Base-by-base conservation (phyloP, 768 basidiomycete genomes). In the Melanogaster broomeanus region DNA sequence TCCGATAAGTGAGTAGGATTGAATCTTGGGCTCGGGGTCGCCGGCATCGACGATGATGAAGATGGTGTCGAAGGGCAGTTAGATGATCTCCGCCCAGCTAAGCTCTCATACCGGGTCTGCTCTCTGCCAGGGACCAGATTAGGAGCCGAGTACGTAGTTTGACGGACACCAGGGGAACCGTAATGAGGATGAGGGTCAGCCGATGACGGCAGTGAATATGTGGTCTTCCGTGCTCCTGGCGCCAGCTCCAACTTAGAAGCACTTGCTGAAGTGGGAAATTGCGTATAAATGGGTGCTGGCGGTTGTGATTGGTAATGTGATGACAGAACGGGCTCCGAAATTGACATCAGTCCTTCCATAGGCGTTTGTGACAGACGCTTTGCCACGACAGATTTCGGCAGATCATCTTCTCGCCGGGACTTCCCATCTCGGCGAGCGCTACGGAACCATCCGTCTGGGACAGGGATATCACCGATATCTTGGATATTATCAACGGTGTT, bases 361-460 rank as follows among this genome's bases (percentile, higher is more conserved):
- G 61, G 67, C 10, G 66, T 49, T 64, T 71, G 52, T 56, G 66
- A 56, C 63, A 63, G 59, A 63, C 65, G 52, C 65, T 73, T 60
- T 66, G 68, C 58, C 53, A 72, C 78, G 74, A 71, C 76, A 71
- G 61, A 82, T 76, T 57, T 81, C 70, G 65, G 78, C 68, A 61
- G 73, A 70, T 71, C 70, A 31, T 59, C 74, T 39, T 57, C 75
- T 63, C 61, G 65, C 27, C 69, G 69, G 47, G 70, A 67, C 61
- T 72, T 68, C 45, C 88, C 88, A 56, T 80, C 83, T 47, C 84
- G 77, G 43, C 89, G 84, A 42, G 90, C 88, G 67, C 87, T 88
- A 62, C 79, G 80, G 71, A 90, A 92, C 77, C 84, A 84, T 16
- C 87, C 87, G 30, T 87, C 85, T 37, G 89, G 90, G 16, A 90